Evolutionary conservation across 176 grass and related monocot genomes (phyloP), one percentile per base, ranked within the genome.

Genomic region (Carex kokanica): DNA sequence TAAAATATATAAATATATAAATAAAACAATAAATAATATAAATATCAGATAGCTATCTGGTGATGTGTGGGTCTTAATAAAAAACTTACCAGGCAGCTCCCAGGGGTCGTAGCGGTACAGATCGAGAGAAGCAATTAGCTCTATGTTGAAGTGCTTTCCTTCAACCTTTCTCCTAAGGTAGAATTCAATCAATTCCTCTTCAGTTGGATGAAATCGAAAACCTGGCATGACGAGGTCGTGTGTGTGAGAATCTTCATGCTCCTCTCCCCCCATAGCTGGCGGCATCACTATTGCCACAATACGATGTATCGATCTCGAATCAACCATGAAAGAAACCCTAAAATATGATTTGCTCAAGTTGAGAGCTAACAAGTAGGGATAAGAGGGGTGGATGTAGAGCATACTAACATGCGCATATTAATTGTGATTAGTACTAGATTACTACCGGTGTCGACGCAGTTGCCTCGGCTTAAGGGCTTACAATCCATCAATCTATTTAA

Each of bases 111-210:
- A 93, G 84, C 90, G 90, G 85, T 98, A 98, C 79, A 98, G 92
- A 79, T 98, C 90, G 63, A 94, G 87, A 17, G 83, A 85, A 78
- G 83, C 86, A 89, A 98, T 93, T 88, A 98, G 87, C 81, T 98
- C 95, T 63, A 94, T 84, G 84, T 98, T 94, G 91, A 98, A 98
- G 81, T 86, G 83, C 67, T 88, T 98, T 17, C 92, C 92, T 87
- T 98, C 93, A 10, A 99, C 96, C 81, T 93, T 95, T 47, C 93
- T 89, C 75, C 96, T 91, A 75, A 99, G 96, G 89, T 99, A 99
- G 91, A 95, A 99, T 81, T 95, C 96, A 87, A 99, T 95, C 41
- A 99, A 90, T 84, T 99, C 96, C 78, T 99, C 96, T 86, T 99
- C 96, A 14, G 96, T 93, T 17, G 96, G 96, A 85, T 99, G 93